phyloP scores from a whole-genome alignment of 129 eudicot species.

The Saposhnikovia divaricata region DNA sequence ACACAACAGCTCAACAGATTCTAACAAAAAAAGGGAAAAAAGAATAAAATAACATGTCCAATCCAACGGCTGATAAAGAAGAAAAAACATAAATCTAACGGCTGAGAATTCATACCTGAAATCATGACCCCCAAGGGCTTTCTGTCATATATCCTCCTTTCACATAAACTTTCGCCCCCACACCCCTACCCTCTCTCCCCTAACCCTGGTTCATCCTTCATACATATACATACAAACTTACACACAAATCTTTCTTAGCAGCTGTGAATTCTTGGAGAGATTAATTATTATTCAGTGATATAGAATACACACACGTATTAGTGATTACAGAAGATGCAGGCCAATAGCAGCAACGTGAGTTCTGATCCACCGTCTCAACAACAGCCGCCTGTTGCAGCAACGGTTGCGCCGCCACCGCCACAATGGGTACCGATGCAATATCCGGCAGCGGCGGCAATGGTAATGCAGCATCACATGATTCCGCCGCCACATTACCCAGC shows the following conservation, averaged over 20 bases:
- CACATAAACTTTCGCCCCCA: background rate
- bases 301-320: too few species aligned
- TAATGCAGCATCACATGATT: slow-evolving; percentile 87
- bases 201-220: background rate
- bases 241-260: background rate
- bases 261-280: background rate
- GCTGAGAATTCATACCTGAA: background rate
- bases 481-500: slow-evolving; percentile 73
- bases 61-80: background rate
- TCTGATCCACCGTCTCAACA: slow-evolving; percentile 31
- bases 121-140: background rate
- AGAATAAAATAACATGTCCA: background rate
- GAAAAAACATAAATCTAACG: background rate
- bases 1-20: background rate
- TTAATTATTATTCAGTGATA: too few species aligned
- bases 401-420: slow-evolving; percentile 32
- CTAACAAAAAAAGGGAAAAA: background rate
- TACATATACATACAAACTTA: background rate
- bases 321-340: slow-evolving; percentile 29
- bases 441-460: slow-evolving; percentile 74
- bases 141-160: background rate
- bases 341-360: slow-evolving; percentile 19
- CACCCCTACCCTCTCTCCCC: background rate
- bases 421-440: slow-evolving; percentile 87
- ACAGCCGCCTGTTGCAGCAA: slow-evolving; percentile 16